Evolutionary conservation across 2,329 filamentous ascomycete genomes (phyloP).

Genomic region (Arthrocladium fulminans): DNA sequence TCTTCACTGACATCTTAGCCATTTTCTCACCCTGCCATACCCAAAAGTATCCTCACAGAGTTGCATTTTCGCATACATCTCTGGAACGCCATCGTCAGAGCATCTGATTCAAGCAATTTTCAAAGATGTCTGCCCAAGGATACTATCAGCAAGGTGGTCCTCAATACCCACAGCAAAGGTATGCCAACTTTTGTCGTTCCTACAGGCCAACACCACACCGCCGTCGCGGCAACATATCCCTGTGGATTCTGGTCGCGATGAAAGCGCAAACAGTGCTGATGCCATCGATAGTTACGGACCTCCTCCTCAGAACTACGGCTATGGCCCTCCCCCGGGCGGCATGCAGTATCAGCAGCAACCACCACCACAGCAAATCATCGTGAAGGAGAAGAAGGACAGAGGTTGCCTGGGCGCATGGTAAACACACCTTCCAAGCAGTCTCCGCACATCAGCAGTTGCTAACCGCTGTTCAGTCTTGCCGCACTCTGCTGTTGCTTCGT

Average conservation of each 20-base stretch:
- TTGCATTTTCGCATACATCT: too few species aligned
- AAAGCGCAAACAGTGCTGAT: neutral
- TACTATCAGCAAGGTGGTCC: slow-evolving; percentile 20
- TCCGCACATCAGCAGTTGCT: neutral
- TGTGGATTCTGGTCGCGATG: neutral
- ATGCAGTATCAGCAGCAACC: slow-evolving; percentile 47
- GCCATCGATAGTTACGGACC: slow-evolving; percentile 8
- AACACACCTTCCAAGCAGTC: slow-evolving; percentile 7
- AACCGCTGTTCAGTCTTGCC: slow-evolving; percentile 36
- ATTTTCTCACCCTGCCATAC: neutral
- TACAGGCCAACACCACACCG: neutral
- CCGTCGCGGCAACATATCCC: neutral
- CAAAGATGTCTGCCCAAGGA: slow-evolving; percentile 20
- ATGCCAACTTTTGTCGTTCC: slow-evolving; percentile 4
- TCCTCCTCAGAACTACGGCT: neutral
- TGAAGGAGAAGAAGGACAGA: slow-evolving; percentile 40
- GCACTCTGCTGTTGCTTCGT: slow-evolving; percentile 56
- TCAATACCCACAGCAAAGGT: slow-evolving; percentile 22
- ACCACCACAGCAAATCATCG: slow-evolving; percentile 34
- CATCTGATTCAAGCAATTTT: neutral
- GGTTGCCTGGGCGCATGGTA: slow-evolving; percentile 47
- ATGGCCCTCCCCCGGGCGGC: slow-evolving; percentile 14
- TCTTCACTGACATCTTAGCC: neutral
- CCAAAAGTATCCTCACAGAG: neutral
- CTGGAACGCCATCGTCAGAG: neutral